phyloP scores from a whole-genome alignment of 768 basidiomycete genomes.

The Termitomyces sp. region DNA sequence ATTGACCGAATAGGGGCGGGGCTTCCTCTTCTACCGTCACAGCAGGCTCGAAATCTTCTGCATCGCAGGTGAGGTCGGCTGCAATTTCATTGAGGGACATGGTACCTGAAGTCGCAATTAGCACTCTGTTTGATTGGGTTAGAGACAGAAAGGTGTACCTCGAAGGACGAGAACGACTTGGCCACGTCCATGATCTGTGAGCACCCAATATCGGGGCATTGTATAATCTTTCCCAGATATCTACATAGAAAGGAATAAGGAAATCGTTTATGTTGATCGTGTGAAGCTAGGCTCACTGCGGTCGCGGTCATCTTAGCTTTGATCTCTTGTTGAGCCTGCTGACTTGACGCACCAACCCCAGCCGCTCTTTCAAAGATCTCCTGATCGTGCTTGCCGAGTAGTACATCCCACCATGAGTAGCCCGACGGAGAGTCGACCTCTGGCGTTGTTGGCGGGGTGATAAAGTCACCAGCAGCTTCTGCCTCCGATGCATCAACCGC shows the following conservation, averaged over 20 bases:
- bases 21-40: constrained; percentile 32
- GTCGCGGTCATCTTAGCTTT: constrained; percentile 47
- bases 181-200: constrained; percentile 71
- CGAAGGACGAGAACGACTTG: constrained; percentile 77
- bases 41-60: constrained; percentile 61
- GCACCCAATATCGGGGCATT: constrained; percentile 84
- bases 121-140: neutral
- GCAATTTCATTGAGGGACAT: constrained; percentile 88
- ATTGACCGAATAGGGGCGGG: constrained; percentile 31
- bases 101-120: constrained; percentile 44
- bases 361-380: constrained; percentile 76
- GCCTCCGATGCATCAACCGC: constrained; percentile 72
- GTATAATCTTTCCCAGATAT: constrained; percentile 61
- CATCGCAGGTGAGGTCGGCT: constrained; percentile 80
- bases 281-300: constrained; percentile 31
- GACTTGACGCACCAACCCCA: constrained; percentile 22
- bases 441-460: constrained; percentile 17
- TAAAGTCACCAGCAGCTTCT: constrained; percentile 48
- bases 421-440: constrained; percentile 17
- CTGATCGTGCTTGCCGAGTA: constrained; percentile 76
- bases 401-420: constrained; percentile 83
- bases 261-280: neutral
- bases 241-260: constrained; percentile 11
- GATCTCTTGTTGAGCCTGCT: constrained; percentile 28
- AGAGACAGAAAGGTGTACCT: constrained; percentile 30